These are phyloP conservation scores for Chalaropsis ovoidea DNA, from an alignment of 2,329 filamentous ascomycete genomes.

Conservation along the genomic window DNA sequence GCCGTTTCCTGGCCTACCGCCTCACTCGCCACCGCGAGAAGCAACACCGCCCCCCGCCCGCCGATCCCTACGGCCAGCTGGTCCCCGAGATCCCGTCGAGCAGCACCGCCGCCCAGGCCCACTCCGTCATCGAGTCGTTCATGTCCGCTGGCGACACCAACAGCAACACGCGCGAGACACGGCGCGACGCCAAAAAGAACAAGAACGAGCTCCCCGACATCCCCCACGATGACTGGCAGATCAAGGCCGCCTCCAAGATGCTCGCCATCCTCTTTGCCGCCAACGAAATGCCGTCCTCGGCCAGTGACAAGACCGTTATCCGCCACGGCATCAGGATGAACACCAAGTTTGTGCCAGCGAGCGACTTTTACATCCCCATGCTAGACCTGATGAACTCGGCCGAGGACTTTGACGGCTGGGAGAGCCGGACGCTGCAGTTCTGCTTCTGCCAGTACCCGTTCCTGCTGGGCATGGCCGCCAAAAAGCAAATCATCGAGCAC, in stretches of 20 bases:
- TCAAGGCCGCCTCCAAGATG: slow-evolving; percentile 67
- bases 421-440: slow-evolving; percentile 60
- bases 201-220: slow-evolving; percentile 10
- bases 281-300: slow-evolving; percentile 48
- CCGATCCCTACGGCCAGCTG: slow-evolving; percentile 55
- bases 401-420: slow-evolving; percentile 78
- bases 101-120: slow-evolving; percentile 9
- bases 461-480: slow-evolving; percentile 81
- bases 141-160: slow-evolving; percentile 3
- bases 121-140: slow-evolving; percentile 16
- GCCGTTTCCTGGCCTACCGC: slow-evolving; percentile 71
- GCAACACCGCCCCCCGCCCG: slow-evolving; percentile 47
- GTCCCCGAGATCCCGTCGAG: slow-evolving; percentile 56
- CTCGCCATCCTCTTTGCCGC: slow-evolving; percentile 74
- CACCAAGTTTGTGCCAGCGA: slow-evolving; percentile 65
- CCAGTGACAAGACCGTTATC: slow-evolving; percentile 27
- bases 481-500: slow-evolving; percentile 81
- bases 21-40: slow-evolving; percentile 61
- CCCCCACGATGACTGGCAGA: slow-evolving; percentile 68
- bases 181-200: slow-evolving; percentile 8
- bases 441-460: slow-evolving; percentile 72
- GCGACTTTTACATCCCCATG: slow-evolving; percentile 77
- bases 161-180: not conserved
- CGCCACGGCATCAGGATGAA: slow-evolving; percentile 34
- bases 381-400: slow-evolving; percentile 71